These are phyloP conservation scores for Xerocomus spinulosus DNA, from an alignment of 768 basidiomycete genomes.

Conservation along the genomic window DNA sequence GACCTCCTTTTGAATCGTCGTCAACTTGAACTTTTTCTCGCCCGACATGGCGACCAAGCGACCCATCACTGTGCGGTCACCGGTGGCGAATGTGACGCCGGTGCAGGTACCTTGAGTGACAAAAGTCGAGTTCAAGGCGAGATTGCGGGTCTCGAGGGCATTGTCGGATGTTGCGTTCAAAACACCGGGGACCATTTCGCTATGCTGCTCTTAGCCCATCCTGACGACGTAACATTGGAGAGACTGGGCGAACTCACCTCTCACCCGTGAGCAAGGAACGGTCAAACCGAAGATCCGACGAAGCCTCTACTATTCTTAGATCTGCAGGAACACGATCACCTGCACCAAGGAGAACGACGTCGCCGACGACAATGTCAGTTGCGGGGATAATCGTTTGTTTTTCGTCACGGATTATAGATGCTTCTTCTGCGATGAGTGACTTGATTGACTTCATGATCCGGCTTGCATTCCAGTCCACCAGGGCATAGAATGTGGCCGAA, in stretches of 20 bases:
- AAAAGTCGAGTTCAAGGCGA: slow-evolving; percentile 45
- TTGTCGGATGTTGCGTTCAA: slow-evolving; percentile 46
- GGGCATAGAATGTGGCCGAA: slow-evolving; percentile 45
- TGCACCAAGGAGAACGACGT: slow-evolving; percentile 47
- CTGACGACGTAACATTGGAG: neutral
- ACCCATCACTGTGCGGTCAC: slow-evolving; percentile 46
- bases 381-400: slow-evolving; percentile 45
- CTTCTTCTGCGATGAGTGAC: slow-evolving; percentile 56
- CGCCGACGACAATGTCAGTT: slow-evolving; percentile 55
- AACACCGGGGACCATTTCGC: slow-evolving; percentile 42
- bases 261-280: slow-evolving; percentile 52
- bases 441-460: slow-evolving; percentile 54
- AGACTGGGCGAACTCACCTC: slow-evolving; percentile 24
- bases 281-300: slow-evolving; percentile 50
- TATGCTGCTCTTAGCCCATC: slow-evolving; percentile 17
- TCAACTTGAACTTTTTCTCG: slow-evolving; percentile 43
- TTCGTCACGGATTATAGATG: slow-evolving; percentile 50
- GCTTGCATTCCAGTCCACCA: slow-evolving; percentile 47
- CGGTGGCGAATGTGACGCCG: slow-evolving; percentile 40
- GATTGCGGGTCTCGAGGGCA: slow-evolving; percentile 42
- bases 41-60: slow-evolving; percentile 52
- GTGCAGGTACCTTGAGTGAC: slow-evolving; percentile 39
- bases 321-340: slow-evolving; percentile 61
- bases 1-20: slow-evolving; percentile 45
- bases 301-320: slow-evolving; percentile 48